Evolutionary conservation across 768 basidiomycete genomes (phyloP), one percentile per base, ranked within the genome.

Genomic region (Boletus pseudopeckii): DNA sequence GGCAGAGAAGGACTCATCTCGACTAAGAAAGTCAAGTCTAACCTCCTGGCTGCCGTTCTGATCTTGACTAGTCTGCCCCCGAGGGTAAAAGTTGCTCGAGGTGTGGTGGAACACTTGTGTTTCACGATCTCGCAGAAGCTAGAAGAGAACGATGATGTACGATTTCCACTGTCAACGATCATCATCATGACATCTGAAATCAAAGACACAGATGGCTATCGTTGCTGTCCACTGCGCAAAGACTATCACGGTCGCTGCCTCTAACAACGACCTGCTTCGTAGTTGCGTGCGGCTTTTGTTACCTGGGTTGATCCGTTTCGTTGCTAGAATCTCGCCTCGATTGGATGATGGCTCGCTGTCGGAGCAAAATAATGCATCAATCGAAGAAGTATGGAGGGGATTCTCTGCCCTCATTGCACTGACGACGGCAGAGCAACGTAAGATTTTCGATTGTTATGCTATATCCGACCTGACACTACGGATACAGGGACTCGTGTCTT

Each of bases 181-280:
- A 11, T 59, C 34, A 11, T 38, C 26, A 22, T 42, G 20, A 40
- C 36, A 2, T 33, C 39, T 62, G 28, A 58, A 53, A 55, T 36
- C 40, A 8, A 20, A 40, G 28, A 28, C 53, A 32, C 37, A 97
- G 91, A 75, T 85, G 38, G 84, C 88, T 2, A 67, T 92, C n/a
- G 90, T 90, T 3, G 93, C 94, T 2, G 82, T 88, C 2, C 92
- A 98, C 61, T 98, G 96, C 63, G 83, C 89, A 2, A 90, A 89
- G 65, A 95, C 94, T 0, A 73, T 98, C 39, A 78, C 92, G 34
- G 68, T 82, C 6, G 85, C 94, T 3, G 87, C 92, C 0, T 74
- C 84, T 3, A 86, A 84, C 5, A 85, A 82, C 48, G 71, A 80
- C 1, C 71, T 86, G 11, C 79, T 98, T 20, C 82, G 84, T 15